Evolutionary conservation across 73 alveolate genomes (phyloP), one percentile per base, ranked within the genome.

Genomic region (Paramecium caudatum): DNA sequence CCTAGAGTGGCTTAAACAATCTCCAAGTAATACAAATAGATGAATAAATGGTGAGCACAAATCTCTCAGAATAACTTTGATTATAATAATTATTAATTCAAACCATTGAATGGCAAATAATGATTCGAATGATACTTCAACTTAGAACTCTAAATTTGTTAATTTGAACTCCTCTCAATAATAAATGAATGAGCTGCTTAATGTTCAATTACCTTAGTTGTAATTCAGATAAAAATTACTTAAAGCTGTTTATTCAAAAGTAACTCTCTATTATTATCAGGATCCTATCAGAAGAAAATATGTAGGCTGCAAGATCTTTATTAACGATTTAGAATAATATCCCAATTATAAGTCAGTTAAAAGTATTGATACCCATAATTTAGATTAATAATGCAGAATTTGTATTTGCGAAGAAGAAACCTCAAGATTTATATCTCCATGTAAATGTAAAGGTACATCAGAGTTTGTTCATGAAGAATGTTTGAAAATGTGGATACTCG

Each of bases 381-480:
- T 55, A 55, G 80, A 55, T 10, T 27, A 65, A 65, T 12, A 65
- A 25, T 86, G 93, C 82, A 61, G 84, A 86, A 86, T 86, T 4
- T 86, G 93, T 25, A 34, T 63, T 16, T 37, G 15, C 7, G 65
- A 74, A 41, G 93, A 86, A 36, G 93, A 86, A 63, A 13, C 33
- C 13, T 70, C 90, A 1, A 15, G 48, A 21, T 86, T 86, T 48
- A 61, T 86, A n/a, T 47, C 74, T 16, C 93, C 93, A 6, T 86
- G 93, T 46, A 63, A 86, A 63, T 86, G 93, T 15, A 30, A 70
- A 41, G 93, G 93, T 30, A 36, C 85, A 1, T 19, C 47, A 16
- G 13, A 49, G 16, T 55, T 13, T 37, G 88, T 86, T 5, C 93
- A 86, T 43, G 93, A 86, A 43, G 69, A 86, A 61, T 86, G 93